Percentiles rank a stretch among this genome's conserved stretches.
These are phyloP conservation scores for Terana coerulea DNA, from an alignment of 768 basidiomycete genomes.

Conservation along the genomic window DNA sequence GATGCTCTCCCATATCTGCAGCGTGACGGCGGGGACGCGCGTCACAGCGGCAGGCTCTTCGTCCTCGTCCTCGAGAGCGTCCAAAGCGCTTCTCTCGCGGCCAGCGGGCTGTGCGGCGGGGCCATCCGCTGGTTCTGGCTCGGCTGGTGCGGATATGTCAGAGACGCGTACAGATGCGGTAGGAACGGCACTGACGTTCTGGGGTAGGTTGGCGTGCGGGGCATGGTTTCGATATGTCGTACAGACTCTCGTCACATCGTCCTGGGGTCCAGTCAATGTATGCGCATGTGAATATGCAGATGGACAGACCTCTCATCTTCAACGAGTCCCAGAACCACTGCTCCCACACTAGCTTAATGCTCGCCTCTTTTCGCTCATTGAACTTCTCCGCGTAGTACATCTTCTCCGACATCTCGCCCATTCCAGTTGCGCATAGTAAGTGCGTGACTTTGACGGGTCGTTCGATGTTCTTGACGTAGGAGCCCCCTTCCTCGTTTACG, in stretches of 20 bases:
- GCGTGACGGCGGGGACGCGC: constrained; percentile 54
- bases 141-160: not conserved
- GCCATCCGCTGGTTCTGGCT: too few species aligned
- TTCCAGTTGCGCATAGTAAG: constrained; percentile 69
- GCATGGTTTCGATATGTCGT: constrained; percentile 55
- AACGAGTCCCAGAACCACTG: constrained; percentile 97
- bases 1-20: constrained; percentile 69
- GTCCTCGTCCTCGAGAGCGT: constrained; percentile 28
- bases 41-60: constrained; percentile 58
- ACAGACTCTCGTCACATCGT: constrained; percentile 59
- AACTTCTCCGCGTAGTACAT: constrained; percentile 77
- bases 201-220: constrained; percentile 46
- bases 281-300: not conserved
- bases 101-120: constrained; percentile 6
- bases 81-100: constrained; percentile 8
- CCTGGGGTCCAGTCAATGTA: constrained; percentile 32
- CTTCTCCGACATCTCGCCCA: constrained; percentile 58
- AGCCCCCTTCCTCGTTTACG: constrained; percentile 58
- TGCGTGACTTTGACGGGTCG: constrained; percentile 82
- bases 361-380: constrained; percentile 63
- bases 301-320: constrained; percentile 45
- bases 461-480: constrained; percentile 71
- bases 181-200: constrained; percentile 14
- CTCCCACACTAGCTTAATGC: constrained; percentile 84
- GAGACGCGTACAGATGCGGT: not conserved